A percentile compares a stretch with the other conserved stretches of the same genome.
Evolutionary conservation across 768 basidiomycete genomes (phyloP).

Genomic region (Sutorius australiensis): DNA sequence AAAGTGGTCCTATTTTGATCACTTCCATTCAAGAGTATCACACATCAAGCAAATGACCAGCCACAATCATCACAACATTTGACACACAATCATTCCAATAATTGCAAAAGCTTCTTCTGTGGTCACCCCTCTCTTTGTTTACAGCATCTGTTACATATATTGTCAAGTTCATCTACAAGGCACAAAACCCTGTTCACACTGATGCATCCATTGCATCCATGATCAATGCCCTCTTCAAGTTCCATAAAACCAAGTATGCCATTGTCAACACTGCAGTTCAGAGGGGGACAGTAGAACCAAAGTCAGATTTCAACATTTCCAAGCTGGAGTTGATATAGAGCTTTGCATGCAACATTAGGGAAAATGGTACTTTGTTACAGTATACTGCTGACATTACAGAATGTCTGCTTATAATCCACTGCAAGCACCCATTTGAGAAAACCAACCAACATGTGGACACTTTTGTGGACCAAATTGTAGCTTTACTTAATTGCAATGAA

Average conservation of each 20-base stretch:
- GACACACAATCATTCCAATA: no score
- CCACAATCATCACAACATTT: no score
- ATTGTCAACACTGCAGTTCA: background rate
- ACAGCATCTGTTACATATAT: no score
- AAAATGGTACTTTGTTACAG: conserved; percentile 24
- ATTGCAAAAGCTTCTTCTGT: no score
- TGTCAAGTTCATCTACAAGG: no score
- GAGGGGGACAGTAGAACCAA: background rate
- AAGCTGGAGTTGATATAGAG: conserved; percentile 7
- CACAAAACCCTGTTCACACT: background rate
- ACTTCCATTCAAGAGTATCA: no score
- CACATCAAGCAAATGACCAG: no score
- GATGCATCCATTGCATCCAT: conserved; percentile 10
- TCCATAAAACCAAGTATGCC: conserved; percentile 12
- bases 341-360: conserved; percentile 11
- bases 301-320: conserved; percentile 1
- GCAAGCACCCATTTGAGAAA: conserved; percentile 25
- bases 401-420: conserved; percentile 6
- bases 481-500: conserved; percentile 31
- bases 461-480: conserved; percentile 34
- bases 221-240: conserved; percentile 1
- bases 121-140: no score
- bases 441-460: background rate
- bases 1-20: no score
- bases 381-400: conserved; percentile 29